Evolutionary conservation across 495 filamentous ascomycete genomes (phyloP), one percentile per base, ranked within the genome.

Genomic region (Apodospora peruviana): DNA sequence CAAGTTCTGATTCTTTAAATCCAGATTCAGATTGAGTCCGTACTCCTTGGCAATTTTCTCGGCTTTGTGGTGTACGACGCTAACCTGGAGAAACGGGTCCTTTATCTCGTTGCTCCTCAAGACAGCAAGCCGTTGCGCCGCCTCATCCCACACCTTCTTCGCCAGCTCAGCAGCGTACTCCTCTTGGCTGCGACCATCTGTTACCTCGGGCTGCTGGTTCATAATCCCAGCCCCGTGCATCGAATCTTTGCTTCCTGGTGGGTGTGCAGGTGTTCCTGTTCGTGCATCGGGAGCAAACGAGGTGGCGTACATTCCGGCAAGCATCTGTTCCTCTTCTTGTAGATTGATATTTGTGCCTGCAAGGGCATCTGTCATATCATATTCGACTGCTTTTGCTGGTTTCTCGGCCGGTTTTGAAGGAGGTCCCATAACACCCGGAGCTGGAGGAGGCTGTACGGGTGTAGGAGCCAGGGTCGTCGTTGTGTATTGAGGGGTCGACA

Each of bases 321-420:
- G 66, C 49, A 74, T 82, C 35, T 86, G 83, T 52, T 91, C 88
- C 61, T 96, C 90, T 60, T 85, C 88, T 43, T 80, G 79, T 1
- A 95, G 70, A 71, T 95, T 86, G 48, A 96, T 84, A 42, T 88
- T 90, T 19, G 88, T 86, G 25, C 80, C 84, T 23, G 80, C 78
- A 48, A 95, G 61, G 40, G 90, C 83, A 72, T 96, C 90, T 40
- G 78, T 83, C 42, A 89, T 71, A 32, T 79, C 76, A 40, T 75
- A 70, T 47, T 88, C 81, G 37, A 83, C 78, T 34, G 85, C 80
- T 64, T 88, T 89, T 0, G 74, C 75, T 0, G 82, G 79, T 48
- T 81, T 81, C 24, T 87, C 84, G 7, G 73, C 72, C 16, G 88
- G 85, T 43, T 82, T 85, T 27, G 81, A 82, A 1, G 90, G 90